These are phyloP conservation scores for Heliamphora pulchella DNA, from an alignment of 179 eudicot genomes.

Conservation along the genomic window DNA sequence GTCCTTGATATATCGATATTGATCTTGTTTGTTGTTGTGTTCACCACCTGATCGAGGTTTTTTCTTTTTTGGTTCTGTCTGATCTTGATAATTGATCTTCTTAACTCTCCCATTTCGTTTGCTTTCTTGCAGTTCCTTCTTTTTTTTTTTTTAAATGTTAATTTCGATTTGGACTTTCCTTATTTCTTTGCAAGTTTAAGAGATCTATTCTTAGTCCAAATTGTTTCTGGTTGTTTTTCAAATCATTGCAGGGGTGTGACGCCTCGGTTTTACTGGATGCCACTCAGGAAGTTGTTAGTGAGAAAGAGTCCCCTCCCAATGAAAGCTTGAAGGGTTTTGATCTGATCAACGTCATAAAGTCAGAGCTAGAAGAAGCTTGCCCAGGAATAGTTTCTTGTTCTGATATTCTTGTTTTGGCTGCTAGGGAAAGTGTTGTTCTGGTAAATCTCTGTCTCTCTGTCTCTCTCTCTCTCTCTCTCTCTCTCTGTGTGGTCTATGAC, in stretches of 20 bases:
- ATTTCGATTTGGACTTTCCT: neutral
- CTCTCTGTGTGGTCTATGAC: too few species aligned
- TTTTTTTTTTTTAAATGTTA: neutral
- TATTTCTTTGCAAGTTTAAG: neutral
- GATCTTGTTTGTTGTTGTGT: neutral
- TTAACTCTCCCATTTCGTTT: neutral
- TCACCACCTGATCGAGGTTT: neutral
- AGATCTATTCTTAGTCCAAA: neutral
- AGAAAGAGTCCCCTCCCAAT: constrained; percentile 49
- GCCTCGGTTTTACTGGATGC: constrained; percentile 48
- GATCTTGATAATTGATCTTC: neutral
- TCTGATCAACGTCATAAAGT: constrained; percentile 40
- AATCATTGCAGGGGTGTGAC: constrained; percentile 49
- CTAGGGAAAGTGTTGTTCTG: constrained; percentile 54
- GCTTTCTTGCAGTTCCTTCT: neutral
- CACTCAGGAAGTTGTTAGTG: constrained; percentile 29
- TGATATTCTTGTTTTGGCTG: constrained; percentile 55
- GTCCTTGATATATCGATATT: neutral
- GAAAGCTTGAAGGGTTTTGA: constrained; percentile 48
- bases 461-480: constrained; percentile 1
- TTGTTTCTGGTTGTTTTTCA: neutral
- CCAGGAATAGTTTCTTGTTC: constrained; percentile 69
- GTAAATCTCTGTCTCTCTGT: constrained; percentile 23
- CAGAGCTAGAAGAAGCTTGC: constrained; percentile 43
- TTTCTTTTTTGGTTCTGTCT: neutral